These are phyloP conservation scores for Botryotinia globosa DNA, from an alignment of 2,329 filamentous ascomycete genomes.

Conservation along the genomic window DNA sequence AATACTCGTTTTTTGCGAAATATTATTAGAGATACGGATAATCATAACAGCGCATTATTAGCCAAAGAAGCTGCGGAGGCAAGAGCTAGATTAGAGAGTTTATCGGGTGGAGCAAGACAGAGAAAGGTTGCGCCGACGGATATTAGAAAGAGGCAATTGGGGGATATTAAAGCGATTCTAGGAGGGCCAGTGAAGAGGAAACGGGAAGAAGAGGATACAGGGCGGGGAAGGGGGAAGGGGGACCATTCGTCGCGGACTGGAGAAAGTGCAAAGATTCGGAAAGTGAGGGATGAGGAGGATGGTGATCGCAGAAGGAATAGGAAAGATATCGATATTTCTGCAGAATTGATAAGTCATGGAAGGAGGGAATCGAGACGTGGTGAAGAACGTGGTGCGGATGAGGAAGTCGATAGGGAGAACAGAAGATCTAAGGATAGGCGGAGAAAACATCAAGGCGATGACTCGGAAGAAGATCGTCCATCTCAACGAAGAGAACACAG, in stretches of 20 bases:
- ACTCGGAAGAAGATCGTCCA: conserved; percentile 19
- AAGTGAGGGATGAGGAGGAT: conserved; percentile 10
- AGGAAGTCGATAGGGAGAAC: not conserved
- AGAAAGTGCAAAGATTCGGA: conserved; percentile 6
- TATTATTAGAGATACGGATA: conserved; percentile 84
- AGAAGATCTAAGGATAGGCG: conserved; percentile 2
- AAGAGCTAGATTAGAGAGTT: conserved; percentile 61
- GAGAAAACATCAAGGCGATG: conserved; percentile 12
- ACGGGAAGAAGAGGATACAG: conserved; percentile 23
- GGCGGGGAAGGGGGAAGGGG: conserved; percentile 11
- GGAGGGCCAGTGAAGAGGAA: conserved; percentile 36
- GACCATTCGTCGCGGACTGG: not conserved
- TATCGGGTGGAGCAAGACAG: conserved; percentile 46
- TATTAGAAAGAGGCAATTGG: conserved; percentile 56
- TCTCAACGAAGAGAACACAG: conserved; percentile 31
- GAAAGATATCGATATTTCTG: conserved; percentile 9
- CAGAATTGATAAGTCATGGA: conserved; percentile 12
- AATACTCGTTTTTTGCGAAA: conserved; percentile 88
- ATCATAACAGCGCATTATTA: conserved; percentile 81
- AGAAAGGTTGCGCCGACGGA: conserved; percentile 50
- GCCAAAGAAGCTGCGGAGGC: conserved; percentile 83
- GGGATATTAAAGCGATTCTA: conserved; percentile 59
- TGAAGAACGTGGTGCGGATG: conserved; percentile 13
- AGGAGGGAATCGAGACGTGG: conserved; percentile 13
- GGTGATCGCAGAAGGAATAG: conserved; percentile 15